Base-by-base conservation (phyloP, 2,329 filamentous ascomycete species). In the Alternaria infectoria region DNA sequence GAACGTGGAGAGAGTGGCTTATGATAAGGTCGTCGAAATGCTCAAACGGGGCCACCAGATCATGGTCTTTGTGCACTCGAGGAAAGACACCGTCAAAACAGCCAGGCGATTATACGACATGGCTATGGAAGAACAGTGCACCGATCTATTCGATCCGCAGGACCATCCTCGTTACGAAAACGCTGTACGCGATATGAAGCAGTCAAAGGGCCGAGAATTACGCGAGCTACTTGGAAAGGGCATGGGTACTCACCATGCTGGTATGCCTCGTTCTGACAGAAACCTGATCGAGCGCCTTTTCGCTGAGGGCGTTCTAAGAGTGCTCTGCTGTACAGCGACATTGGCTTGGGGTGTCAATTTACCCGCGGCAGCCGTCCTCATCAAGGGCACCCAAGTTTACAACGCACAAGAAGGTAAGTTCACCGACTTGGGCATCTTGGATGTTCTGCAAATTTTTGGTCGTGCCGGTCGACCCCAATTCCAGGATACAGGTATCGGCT, bases 321-420 rank as follows among this genome's bases (percentile, higher is more conserved):
- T 99, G 1, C 90, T 99, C 21, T 98, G 95, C 85, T 99, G 96
- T 88, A 99, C 96, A 3, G 96, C 96, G 11, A 99, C 96, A 1
- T 86, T 99, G 25, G 96, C 96, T 1, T 99, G 96, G 96, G 96
- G 96, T 89, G 95, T 99, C 77, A 99, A 99, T 80, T 88, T 99
- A 80, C 96, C 96, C 1, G 96, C 96, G 32, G 96, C 96, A 0
- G 96, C 96, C 0, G 96, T 99, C 54, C 88, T 99, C 57, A 99
- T 99, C 86, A 99, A 99, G 79, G 96, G 96, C 15, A 99, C 96
- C 0, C 95, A 98, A 76, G 88, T 99, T 0, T 99, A 99, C 81
- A 98, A 94, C 77, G 91, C 96, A 0, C 93, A 97, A 77, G 95
- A 97, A 56, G 96, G 96, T 80, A 97, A 97, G 80, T 98, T 97